These are phyloP conservation scores for Lonicera japonica DNA, from an alignment of 129 eudicot species.

Conservation along the genomic window DNA sequence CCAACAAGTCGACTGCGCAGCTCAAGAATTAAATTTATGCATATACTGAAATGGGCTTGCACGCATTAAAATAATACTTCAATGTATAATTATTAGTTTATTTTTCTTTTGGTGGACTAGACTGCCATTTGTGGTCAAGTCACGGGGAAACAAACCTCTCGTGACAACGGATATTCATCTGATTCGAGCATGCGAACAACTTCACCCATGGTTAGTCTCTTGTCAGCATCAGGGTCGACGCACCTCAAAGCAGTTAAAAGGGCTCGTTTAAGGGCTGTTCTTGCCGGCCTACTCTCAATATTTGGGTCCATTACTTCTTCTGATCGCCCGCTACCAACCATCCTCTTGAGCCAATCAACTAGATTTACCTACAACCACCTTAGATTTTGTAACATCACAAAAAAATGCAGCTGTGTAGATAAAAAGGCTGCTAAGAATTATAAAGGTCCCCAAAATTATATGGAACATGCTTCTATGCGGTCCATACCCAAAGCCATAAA, in stretches of 20 bases:
- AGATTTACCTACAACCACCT: conserved; percentile 49
- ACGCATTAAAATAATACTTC: too few relatives aligned
- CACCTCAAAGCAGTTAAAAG: conserved; percentile 81
- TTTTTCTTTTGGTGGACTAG: too few relatives aligned
- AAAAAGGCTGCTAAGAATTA: too few relatives aligned
- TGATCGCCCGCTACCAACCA: conserved; percentile 73
- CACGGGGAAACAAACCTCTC: conserved; percentile 44
- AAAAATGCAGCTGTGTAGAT: too few relatives aligned
- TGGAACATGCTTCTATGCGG: too few relatives aligned
- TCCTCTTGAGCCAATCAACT: conserved; percentile 80
- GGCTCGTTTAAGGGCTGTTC: conserved; percentile 71
- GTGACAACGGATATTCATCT: conserved; percentile 62
- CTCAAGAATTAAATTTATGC: too few relatives aligned
- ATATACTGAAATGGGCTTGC: too few relatives aligned
- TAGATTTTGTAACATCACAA: background rate
- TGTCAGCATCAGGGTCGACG: conserved; percentile 76
- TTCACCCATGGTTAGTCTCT: conserved; percentile 76
- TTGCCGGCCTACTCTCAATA: conserved; percentile 62
- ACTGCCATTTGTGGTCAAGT: background rate
- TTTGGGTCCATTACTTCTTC: conserved; percentile 85
- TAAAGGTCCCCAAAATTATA: too few relatives aligned
- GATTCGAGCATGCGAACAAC: conserved; percentile 89
- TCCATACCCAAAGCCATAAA: too few relatives aligned
- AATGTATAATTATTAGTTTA: too few relatives aligned
- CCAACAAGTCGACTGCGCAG: background rate